phyloP scores from a whole-genome alignment of 768 basidiomycete species.

The Boletus sp. region DNA sequence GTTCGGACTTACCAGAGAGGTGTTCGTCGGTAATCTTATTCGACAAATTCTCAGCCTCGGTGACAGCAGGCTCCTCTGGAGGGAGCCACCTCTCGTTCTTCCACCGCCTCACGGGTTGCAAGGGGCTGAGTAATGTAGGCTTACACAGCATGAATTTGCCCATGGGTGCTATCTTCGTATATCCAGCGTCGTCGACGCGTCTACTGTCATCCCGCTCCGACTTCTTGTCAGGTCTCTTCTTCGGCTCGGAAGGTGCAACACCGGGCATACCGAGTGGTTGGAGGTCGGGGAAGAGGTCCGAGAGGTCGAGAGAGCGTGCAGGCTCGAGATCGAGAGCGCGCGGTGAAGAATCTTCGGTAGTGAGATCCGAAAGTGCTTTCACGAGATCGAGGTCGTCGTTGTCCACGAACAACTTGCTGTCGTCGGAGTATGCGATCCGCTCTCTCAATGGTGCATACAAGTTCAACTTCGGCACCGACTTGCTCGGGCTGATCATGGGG shows the following conservation, averaged over 20 bases:
- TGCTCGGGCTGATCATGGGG: conserved; percentile 25
- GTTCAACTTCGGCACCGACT: conserved; percentile 40
- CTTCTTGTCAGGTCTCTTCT: conserved; percentile 52
- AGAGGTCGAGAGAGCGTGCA: conserved; percentile 45
- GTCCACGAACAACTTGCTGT: conserved; percentile 51
- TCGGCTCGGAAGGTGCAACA: conserved; percentile 32
- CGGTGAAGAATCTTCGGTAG: conserved; percentile 22
- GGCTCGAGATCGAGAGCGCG: conserved; percentile 17
- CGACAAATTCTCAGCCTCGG: conserved; percentile 36
- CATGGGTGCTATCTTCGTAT: conserved; percentile 70
- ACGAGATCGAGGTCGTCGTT: conserved; percentile 50
- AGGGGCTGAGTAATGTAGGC: conserved; percentile 79
- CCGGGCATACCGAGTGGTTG: conserved; percentile 58
- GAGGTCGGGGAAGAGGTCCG: conserved; percentile 83
- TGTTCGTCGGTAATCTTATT: conserved; percentile 47
- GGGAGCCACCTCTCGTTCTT: conserved; percentile 60
- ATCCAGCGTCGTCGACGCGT: conserved; percentile 75
- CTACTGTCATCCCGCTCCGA: conserved; percentile 65
- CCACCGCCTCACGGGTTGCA: conserved; percentile 79
- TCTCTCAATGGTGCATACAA: conserved; percentile 59
- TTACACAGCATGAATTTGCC: conserved; percentile 77
- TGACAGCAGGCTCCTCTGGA: conserved; percentile 53
- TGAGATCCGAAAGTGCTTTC: conserved; percentile 43
- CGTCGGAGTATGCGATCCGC: conserved; percentile 45
- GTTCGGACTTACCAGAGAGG: conserved; percentile 42